phyloP scores from a whole-genome alignment of 2,329 filamentous ascomycete genomes.

The Ophiostoma tasmaniense region DNA sequence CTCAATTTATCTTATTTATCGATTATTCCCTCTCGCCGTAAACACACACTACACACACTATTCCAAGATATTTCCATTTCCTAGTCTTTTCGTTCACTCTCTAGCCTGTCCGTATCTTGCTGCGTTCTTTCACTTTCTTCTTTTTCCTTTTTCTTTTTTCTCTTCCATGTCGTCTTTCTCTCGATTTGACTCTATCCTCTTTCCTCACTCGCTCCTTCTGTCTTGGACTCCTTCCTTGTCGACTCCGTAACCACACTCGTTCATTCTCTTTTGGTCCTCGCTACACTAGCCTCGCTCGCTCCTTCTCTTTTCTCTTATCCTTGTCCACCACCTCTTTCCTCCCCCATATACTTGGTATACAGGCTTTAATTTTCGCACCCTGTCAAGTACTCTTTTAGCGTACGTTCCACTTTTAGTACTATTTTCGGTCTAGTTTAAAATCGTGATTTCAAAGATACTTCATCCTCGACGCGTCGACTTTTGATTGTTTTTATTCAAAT shows the following conservation, averaged over 20 bases:
- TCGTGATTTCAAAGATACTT: too few species aligned
- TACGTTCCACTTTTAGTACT: too few species aligned
- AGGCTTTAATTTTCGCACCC: too few species aligned
- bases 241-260: not conserved
- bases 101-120: slow-evolving; percentile 6
- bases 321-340: not conserved
- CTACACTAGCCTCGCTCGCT: not conserved
- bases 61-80: slow-evolving; percentile 8
- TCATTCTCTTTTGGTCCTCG: slow-evolving; percentile 3
- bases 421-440: too few species aligned
- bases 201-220: slow-evolving; percentile 4
- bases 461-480: too few species aligned
- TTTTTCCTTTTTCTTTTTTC: slow-evolving; percentile 2
- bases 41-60: not conserved
- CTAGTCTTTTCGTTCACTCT: slow-evolving; percentile 2
- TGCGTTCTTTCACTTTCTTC: slow-evolving; percentile 1
- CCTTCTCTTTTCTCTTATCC: not conserved
- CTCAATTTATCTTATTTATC: not conserved
- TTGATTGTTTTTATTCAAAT: too few species aligned
- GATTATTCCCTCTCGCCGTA: not conserved
- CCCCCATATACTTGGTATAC: not conserved
- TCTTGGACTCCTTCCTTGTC: not conserved
- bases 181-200: slow-evolving; percentile 1
- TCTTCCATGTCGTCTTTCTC: not conserved
- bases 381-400: too few species aligned